Evolutionary conservation across 176 grass and related monocot species (phyloP), one percentile per base, ranked within the genome.

Genomic region (Avena eriantha): DNA sequence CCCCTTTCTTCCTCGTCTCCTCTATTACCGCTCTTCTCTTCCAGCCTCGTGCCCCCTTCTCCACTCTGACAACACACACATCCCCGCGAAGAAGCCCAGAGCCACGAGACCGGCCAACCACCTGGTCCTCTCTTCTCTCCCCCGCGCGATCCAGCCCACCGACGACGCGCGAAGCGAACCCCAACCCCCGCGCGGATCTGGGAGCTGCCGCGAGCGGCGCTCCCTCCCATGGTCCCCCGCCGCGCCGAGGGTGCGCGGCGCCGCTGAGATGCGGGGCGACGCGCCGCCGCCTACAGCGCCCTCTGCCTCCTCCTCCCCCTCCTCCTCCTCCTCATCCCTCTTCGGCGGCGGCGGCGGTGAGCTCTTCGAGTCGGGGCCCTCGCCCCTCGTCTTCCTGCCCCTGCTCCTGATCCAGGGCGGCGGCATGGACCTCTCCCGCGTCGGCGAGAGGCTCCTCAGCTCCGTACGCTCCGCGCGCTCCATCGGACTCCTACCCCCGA

Each of bases 391-490:
- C 23, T 99, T 99, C 87, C 97, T 99, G 59, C 94, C 97, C 71
- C 87, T 99, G 85, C 97, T 99, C 69, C 87, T 99, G 85, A 94
- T 99, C 90, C 94, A 99, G 82, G 90, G 94, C 34, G 92, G 97
- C 46, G 94, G 97, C 82, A 99, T 99, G 97, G 97, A 99, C 93
- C 90, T 99, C 56, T 99, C 97, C 29, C 87, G 94, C 83, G 97
- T 99, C 71, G 92, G 97, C 73, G 97, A 99, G 92, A 99, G 90
- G 92, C 81, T 99, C 69, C 87, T 99, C 87, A 99, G 92, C 89
- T 99, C 94, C 57, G 92, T 99, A n/a, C 97, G 97, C 80, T 96
- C 97, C 36, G 94, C 97, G 15, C 91, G 97, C 89, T 96, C 94
- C 17, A 91, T 99, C 24, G 94, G 92, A 31, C 80, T 99, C 76